Conservation (phyloP, 495 filamentous ascomycete species). For the Penicillium robsamsonii region DNA sequence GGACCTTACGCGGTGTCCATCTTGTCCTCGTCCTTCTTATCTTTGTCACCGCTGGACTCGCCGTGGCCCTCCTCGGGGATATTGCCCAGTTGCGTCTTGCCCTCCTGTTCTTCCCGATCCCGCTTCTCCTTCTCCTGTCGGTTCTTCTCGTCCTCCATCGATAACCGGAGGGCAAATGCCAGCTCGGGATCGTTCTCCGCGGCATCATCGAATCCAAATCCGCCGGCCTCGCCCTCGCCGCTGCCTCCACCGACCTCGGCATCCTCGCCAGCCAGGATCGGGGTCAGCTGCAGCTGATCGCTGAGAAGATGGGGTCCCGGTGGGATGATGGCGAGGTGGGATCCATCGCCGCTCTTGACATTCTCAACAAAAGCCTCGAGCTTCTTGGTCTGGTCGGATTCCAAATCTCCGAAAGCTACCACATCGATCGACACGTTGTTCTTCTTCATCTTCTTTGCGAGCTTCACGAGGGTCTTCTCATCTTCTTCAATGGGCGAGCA, state of each 20-base stretch:
- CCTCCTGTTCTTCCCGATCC: conserved; percentile 71
- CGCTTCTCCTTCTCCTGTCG: conserved; percentile 80
- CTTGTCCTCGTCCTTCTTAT: conserved; percentile 75
- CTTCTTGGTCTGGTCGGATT: conserved; percentile 87
- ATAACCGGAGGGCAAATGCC: conserved; percentile 94
- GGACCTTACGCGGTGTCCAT: conserved; percentile 57
- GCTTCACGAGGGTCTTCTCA: conserved; percentile 80
- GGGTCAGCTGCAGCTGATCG: conserved; percentile 87
- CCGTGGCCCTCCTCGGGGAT: conserved; percentile 84
- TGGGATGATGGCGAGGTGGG: conserved; percentile 84
- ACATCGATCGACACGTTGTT: conserved; percentile 87
- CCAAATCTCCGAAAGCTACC: conserved; percentile 88
- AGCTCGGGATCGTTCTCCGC: conserved; percentile 84
- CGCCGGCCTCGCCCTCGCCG: conserved; percentile 65
- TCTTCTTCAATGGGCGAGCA: conserved; percentile 89
- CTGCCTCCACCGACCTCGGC: conserved; percentile 47
- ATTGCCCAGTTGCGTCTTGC: conserved; percentile 65
- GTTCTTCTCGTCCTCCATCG: conserved; percentile 95
- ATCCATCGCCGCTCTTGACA: conserved; percentile 86
- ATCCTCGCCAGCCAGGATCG: conserved; percentile 81
- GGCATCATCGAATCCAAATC: conserved; percentile 54
- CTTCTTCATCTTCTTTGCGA: conserved; percentile 99
- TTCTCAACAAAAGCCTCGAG: conserved; percentile 88
- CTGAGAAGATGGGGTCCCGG: conserved; percentile 88
- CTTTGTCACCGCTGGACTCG: conserved; percentile 62